Evolutionary conservation across 371 early-diverging fungal genomes (phyloP), one percentile per base, ranked within the genome.

Genomic region (Funneliformis caledonium): DNA sequence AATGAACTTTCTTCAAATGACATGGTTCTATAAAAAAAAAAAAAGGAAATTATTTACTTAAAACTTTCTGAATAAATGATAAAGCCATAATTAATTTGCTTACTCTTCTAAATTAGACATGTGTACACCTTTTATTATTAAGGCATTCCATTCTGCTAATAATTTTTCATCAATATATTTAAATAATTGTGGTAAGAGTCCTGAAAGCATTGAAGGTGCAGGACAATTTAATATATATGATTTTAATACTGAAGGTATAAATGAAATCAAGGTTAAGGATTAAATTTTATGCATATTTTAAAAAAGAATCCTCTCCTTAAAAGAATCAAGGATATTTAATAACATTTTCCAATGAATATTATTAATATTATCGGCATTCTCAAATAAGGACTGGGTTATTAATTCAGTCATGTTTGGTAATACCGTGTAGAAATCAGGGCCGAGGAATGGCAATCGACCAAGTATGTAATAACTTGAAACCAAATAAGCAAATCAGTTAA

Each of bases 271-370:
- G 37, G 43, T 68, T 68, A 68, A 68, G 50, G 48, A 14, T 48
- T 50, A 1, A 52, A 52, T 16, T 52, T 4, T 16, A 52, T 16
- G 4, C 19, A 47, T 4, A 16, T 52, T 52, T 52, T 14, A 16
- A 4, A 16, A 5, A 52, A 47, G 5, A 52, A 52, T 2, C 37
- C 37, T 37, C 37, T 37, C 3, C 3, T 52, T 16, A 52, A 5
- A 14, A 52, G 4, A 19, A 52, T 22, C 16, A 72, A 72, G 72
- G 72, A 72, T 72, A 72, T 72, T 72, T 31, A 72, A 14, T 48
- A 72, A 72, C 47, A 52, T 22, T 72, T 72, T 72, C 72, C 72
- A 72, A 31, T 72, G 72, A 72, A 72, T 72, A 31, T 72, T 72
- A 50, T 72, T 31, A 50, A 72, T 31, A 19, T 16, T 19, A 31